A percentile compares a stretch with the other conserved stretches of the same genome.
Conservation (phyloP, 331 rosid species). For the Prunus yedoensis region DNA sequence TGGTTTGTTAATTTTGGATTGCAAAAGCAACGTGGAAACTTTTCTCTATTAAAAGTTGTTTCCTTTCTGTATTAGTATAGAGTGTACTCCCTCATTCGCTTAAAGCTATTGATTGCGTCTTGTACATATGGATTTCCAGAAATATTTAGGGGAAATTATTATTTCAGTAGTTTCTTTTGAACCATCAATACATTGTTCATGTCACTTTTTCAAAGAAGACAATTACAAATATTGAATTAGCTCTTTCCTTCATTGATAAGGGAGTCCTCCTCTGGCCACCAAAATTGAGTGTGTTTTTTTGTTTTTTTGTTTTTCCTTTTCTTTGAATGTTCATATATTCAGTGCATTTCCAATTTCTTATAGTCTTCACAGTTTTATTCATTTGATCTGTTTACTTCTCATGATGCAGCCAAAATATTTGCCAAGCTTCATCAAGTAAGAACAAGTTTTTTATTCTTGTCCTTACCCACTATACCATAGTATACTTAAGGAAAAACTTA, state of each 20-base stretch:
- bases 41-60: not conserved
- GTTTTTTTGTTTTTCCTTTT: not conserved
- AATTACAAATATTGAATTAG: not conserved
- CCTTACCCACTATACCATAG: constrained; percentile 18
- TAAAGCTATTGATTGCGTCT: not conserved
- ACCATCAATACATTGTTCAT: not conserved
- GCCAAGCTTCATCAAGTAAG: constrained; percentile 82
- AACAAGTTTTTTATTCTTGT: constrained; percentile 5
- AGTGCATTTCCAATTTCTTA: constrained; percentile 6
- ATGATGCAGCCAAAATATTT: constrained; percentile 84
- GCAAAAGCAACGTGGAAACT: not conserved
- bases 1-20: not conserved
- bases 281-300: not conserved
- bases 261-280: not conserved
- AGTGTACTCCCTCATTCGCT: not conserved
- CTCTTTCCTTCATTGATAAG: not conserved
- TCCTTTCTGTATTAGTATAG: not conserved
- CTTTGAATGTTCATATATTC: not conserved
- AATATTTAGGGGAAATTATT: not conserved
- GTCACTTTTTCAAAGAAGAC: not conserved
- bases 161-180: not conserved
- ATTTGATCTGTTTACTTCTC: constrained; percentile 30
- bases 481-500: not conserved
- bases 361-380: constrained; percentile 10
- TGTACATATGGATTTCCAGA: not conserved